Evolutionary conservation across 176 grass and related monocot species (phyloP).

Genomic region (Oropetium thomaeum): DNA sequence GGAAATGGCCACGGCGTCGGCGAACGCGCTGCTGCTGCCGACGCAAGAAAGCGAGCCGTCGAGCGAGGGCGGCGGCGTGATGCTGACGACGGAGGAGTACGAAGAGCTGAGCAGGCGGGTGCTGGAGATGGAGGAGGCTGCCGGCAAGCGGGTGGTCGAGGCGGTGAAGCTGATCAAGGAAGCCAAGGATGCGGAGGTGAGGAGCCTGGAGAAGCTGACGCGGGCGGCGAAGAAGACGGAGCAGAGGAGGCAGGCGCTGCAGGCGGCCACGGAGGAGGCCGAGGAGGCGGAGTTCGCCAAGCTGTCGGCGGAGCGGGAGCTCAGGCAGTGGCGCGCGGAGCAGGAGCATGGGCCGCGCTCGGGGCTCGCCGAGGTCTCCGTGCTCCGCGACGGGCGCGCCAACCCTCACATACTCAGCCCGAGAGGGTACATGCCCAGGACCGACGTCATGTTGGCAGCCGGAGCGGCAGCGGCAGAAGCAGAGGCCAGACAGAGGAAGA

Average conservation of each 20-base stretch:
- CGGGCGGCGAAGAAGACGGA: conserved; percentile 30
- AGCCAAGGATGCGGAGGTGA: conserved; percentile 62
- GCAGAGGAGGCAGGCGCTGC: conserved; percentile 44
- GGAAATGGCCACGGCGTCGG: conserved; percentile 41
- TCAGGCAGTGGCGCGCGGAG: conserved; percentile 47
- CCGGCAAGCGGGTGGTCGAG: conserved; percentile 38
- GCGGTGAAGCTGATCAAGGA: conserved; percentile 59
- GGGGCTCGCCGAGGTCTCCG: conserved; percentile 53
- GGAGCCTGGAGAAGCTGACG: conserved; percentile 36
- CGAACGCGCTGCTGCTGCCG: conserved; percentile 25
- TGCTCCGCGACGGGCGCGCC: conserved; percentile 8
- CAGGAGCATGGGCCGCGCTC: not conserved
- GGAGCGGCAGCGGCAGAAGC: not conserved
- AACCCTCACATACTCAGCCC: conserved; percentile 51
- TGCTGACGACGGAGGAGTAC: conserved; percentile 53
- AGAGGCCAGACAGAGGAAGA: conserved; percentile 34
- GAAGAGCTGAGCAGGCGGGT: conserved; percentile 54
- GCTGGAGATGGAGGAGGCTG: conserved; percentile 51
- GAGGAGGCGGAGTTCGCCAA: conserved; percentile 47
- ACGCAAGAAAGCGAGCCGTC: not conserved
- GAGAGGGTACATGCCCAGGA: conserved; percentile 40
- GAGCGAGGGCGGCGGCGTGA: conserved; percentile 4
- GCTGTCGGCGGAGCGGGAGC: conserved; percentile 51
- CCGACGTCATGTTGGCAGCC: not conserved
- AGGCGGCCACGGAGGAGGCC: conserved; percentile 38